phyloP scores from a whole-genome alignment of 257 asterid species.

The Penstemon newberryi region DNA sequence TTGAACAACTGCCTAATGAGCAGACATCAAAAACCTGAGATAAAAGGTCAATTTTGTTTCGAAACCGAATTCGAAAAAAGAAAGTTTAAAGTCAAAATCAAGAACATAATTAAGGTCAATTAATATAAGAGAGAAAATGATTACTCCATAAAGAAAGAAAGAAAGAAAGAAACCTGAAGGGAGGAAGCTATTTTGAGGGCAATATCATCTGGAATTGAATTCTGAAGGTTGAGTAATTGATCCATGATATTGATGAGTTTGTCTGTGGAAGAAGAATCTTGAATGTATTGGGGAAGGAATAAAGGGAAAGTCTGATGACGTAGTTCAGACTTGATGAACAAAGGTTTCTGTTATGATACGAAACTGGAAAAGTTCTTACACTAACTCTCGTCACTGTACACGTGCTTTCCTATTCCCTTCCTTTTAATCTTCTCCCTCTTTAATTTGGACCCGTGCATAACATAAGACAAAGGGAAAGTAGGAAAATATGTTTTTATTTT shows the following conservation, averaged over 20 bases:
- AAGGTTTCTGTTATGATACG: background rate
- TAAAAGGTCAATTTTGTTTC: constrained; percentile 24
- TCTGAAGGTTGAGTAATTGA: constrained; percentile 35
- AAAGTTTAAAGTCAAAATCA: constrained; percentile 1
- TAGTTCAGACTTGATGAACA: background rate
- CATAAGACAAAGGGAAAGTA: too few species aligned
- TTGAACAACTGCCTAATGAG: constrained; percentile 83
- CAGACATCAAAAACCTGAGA: constrained; percentile 77
- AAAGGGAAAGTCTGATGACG: constrained; percentile 14
- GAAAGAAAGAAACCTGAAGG: constrained; percentile 47
- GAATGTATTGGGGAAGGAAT: background rate
- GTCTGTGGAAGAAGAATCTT: background rate
- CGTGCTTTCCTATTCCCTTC: constrained; percentile 29
- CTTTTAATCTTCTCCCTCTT: too few species aligned
- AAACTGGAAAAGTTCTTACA: background rate
- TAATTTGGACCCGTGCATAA: too few species aligned
- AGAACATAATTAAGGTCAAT: background rate
- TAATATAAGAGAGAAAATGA: background rate
- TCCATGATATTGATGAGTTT: constrained; percentile 19
- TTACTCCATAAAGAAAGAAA: too few species aligned
- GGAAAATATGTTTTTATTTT: too few species aligned
- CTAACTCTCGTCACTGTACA: constrained; percentile 25
- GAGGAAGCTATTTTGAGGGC: constrained; percentile 71
- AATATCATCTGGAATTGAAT: constrained; percentile 67
- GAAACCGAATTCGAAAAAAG: constrained; percentile 31